Conservation (phyloP, 192 early-diverging fungal genomes). For the Umbelopsis sp. region DNA sequence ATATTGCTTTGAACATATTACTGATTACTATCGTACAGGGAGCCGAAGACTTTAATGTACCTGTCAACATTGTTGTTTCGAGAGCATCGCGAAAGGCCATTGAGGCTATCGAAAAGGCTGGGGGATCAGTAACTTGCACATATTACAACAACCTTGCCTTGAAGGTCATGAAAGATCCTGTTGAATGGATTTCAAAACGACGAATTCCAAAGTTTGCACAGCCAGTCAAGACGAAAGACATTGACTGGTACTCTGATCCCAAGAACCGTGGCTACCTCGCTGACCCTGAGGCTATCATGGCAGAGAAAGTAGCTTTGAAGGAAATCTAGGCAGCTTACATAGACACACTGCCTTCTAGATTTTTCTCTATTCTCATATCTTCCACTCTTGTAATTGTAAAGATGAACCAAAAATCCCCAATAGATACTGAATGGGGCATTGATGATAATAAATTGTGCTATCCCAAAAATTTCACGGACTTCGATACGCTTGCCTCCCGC, state of each 20-base stretch:
- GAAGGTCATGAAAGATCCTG: conserved; percentile 76
- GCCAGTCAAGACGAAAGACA: conserved; percentile 67
- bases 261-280: conserved; percentile 32
- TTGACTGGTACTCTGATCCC: conserved; percentile 26
- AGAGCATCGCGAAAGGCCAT: conserved; percentile 80
- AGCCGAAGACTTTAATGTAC: conserved; percentile 71
- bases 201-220: conserved; percentile 66
- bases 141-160: conserved; percentile 80
- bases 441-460: not conserved
- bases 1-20: not conserved
- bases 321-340: not conserved
- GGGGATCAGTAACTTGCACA: conserved; percentile 79
- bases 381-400: conserved; percentile 19
- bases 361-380: not conserved
- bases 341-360: too few relatives aligned
- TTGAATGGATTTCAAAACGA: conserved; percentile 64
- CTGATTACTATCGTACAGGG: conserved; percentile 53
- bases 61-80: conserved; percentile 86
- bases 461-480: not conserved
- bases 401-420: not conserved
- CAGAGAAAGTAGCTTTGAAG: not conserved
- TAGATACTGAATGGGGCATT: not conserved
- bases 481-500: too few relatives aligned
- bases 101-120: conserved; percentile 75
- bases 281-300: conserved; percentile 11